Evolutionary conservation across 1,139 yeast genomes (phyloP), one percentile per base, ranked within the genome.

Genomic region (Debaryomyces fabryi): DNA sequence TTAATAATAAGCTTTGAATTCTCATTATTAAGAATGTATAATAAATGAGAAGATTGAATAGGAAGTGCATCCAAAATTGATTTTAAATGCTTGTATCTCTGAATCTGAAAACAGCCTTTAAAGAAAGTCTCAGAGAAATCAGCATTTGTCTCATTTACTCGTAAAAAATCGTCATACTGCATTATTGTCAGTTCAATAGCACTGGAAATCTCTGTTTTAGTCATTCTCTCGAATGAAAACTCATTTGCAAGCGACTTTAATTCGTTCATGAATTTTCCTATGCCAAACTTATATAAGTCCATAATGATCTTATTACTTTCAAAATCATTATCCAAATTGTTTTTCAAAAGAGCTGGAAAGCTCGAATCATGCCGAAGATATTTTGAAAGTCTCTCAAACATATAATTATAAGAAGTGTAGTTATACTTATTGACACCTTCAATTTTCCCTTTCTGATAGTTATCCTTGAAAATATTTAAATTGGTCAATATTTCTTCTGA

Each of bases 401-500:
- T 66, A 29, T 52, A 51, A 48, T 63, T 58, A 45, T 62, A 64
- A 3, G 60, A 58, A 16, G 52, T 49, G 24, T 49, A 52, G 39
- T 58, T 58, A 41, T 59, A 55, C 42, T 51, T 52, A 43, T 51
- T 57, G 36, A 67, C 55, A 4, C 51, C 49, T 5, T 53, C 54
- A 23, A 67, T 49, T 43, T 63, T 60, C 33, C 58, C 58, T 44
- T 63, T 61, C 40, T 48, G 45, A 47, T 64, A 63, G 47, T 52
- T 54, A 40, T 66, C 64, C 48, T 63, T 65, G 56, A 68, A 70
- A 24, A 66, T 59, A 51, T 64, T 67, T 33, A 69, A 52, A 8
- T 63, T 58, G 52, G 66, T 70, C 48, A 63, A 55, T 6, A 68
- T 49, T 50, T 71, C 74, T 8, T 60, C 49, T 7, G 66, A 46